Evolutionary conservation across 2,329 filamentous ascomycete genomes (phyloP).

Genomic region (Phymatotrichopsis omnivora): DNA sequence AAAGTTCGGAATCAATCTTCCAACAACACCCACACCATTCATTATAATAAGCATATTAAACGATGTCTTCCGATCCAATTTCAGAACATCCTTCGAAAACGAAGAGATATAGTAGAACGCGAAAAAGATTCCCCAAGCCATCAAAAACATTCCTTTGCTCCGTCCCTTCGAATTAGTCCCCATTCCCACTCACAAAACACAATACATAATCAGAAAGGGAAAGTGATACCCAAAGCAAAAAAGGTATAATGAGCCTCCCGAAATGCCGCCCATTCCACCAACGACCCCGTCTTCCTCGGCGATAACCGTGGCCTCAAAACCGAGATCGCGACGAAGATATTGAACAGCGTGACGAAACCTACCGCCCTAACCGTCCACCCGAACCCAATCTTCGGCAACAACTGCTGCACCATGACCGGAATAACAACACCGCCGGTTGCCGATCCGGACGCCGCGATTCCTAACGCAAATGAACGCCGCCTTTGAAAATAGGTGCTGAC

Average conservation of each 20-base stretch:
- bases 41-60: constrained; percentile 54
- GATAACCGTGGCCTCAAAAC: constrained; percentile 42
- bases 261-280: constrained; percentile 50
- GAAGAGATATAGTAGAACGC: constrained; percentile 50
- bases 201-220: too few species aligned
- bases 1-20: constrained; percentile 49
- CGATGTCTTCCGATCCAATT: constrained; percentile 38
- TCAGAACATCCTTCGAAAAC: constrained; percentile 40
- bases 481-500: constrained; percentile 39
- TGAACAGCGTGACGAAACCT: constrained; percentile 40
- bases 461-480: constrained; percentile 36
- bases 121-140: constrained; percentile 47
- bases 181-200: too few species aligned
- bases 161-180: background rate
- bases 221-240: constrained; percentile 37
- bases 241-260: constrained; percentile 46
- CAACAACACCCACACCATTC: constrained; percentile 52
- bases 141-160: constrained; percentile 34
- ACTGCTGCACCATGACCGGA: constrained; percentile 38
- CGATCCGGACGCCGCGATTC: constrained; percentile 35
- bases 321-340: constrained; percentile 30
- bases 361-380: constrained; percentile 41
- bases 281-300: constrained; percentile 41
- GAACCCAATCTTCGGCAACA: constrained; percentile 40
- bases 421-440: constrained; percentile 40